Evolutionary conservation across 106 monocot genomes (phyloP), one percentile per base, ranked within the genome.

Genomic region (Vanilla planifolia): DNA sequence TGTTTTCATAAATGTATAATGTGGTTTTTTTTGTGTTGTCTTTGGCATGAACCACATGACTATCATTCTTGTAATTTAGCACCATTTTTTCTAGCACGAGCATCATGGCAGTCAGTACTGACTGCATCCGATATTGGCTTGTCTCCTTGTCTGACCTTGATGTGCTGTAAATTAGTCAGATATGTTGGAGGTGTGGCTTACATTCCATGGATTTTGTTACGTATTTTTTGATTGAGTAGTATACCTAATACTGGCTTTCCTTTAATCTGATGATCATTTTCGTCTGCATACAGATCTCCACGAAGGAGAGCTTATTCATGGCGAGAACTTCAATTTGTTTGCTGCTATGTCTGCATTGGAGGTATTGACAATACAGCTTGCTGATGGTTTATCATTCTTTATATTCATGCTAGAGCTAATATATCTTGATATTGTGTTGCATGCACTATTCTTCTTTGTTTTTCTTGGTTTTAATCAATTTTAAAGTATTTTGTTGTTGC

Each of bases 261-360:
- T 35, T 57, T 57, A n/a, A n/a, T n/a, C n/a, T n/a, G n/a, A n/a
- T n/a, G n/a, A n/a, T n/a, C n/a, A n/a, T 36, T 35, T 53, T 1
- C 15, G 2, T 3, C 53, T 83, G n/a, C 35, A 55, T 79, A 20
- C 75, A 98, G 98, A 98, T 73, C 79, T 98, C 67, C 79, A 81
- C 61, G 92, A 92, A 60, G 98, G 88, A 21, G 98, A 98, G 43
- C 98, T 98, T 67, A 75, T 98, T 65, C 92, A 88, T 78, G 92
- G 88, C 48, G 98, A 98, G 55, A 92, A 85, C 62, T 98, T 98
- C 77, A 98, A 84, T 77, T 78, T 98, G 2, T 98, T 98, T 88
- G 98, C 92, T 82, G 87, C 98, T 22, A 98, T 98, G 98, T 88
- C 98, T 75, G 98, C 98, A 4, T 75, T 98, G 77, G 98, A 98